Percentiles rank a stretch among this genome's conserved stretches.
These are phyloP conservation scores for Emmonsiellopsis sp. DNA, from an alignment of 2,329 filamentous ascomycete species.

Conservation along the genomic window DNA sequence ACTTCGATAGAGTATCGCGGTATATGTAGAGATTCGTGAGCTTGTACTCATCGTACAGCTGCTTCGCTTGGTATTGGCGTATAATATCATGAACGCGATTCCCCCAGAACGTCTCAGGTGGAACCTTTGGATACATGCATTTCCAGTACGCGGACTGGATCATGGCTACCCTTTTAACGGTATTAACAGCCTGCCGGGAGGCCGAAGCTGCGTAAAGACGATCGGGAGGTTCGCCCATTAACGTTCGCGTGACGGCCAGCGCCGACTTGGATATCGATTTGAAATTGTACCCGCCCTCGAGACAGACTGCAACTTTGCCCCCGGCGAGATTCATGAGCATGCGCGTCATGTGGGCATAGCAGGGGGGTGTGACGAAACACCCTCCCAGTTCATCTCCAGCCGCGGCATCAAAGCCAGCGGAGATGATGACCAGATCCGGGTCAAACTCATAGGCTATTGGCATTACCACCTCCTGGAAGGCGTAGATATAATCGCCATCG, in stretches of 20 bases:
- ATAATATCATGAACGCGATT: constrained; percentile 69
- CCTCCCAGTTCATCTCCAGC: constrained; percentile 87
- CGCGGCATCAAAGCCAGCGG: constrained; percentile 91
- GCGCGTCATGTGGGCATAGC: constrained; percentile 97
- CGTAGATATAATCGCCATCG: constrained; percentile 92
- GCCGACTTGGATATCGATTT: constrained; percentile 87
- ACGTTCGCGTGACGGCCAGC: constrained; percentile 76
- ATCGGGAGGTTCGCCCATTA: constrained; percentile 90
- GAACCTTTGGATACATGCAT: constrained; percentile 64
- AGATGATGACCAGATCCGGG: constrained; percentile 87
- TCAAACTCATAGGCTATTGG: constrained; percentile 89
- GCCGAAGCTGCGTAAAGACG: constrained; percentile 41
- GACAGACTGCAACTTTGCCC: constrained; percentile 82
- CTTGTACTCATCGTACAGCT: constrained; percentile 60
- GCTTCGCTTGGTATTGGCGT: constrained; percentile 63
- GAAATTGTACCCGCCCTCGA: constrained; percentile 95
- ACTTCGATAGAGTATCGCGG: constrained; percentile 60
- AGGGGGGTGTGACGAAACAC: constrained; percentile 81
- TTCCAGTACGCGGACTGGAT: constrained; percentile 69
- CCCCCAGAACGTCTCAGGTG: constrained; percentile 21
- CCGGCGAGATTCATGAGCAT: constrained; percentile 94
- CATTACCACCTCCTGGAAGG: constrained; percentile 94
- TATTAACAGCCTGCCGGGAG: constrained; percentile 45
- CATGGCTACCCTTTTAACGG: constrained; percentile 48
- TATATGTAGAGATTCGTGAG: constrained; percentile 79